Conservation (phyloP, 2,329 filamentous ascomycete species). For the Xylaria arbuscula region DNA sequence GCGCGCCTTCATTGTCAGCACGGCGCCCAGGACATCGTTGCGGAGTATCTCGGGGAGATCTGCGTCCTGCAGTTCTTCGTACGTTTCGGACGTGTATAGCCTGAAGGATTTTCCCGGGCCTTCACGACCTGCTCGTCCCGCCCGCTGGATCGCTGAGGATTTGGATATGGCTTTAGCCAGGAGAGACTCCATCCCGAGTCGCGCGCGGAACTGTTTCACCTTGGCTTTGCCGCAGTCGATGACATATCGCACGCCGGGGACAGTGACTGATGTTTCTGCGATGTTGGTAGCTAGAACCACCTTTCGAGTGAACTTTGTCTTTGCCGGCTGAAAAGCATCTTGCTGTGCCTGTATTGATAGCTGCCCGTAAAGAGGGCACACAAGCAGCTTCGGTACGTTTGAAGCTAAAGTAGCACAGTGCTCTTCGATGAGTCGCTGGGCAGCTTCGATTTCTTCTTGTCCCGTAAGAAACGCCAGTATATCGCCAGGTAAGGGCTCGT, state of each 20-base stretch:
- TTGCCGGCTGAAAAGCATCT: slow-evolving; percentile 81
- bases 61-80: slow-evolving; percentile 74
- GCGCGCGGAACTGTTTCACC: slow-evolving; percentile 87
- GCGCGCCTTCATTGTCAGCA: slow-evolving; percentile 93
- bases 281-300: slow-evolving; percentile 96
- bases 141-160: slow-evolving; percentile 90
- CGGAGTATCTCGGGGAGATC: slow-evolving; percentile 91
- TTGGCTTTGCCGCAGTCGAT: slow-evolving; percentile 95
- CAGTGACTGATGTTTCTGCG: slow-evolving; percentile 97
- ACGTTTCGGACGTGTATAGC: slow-evolving; percentile 85
- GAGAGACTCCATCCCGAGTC: slow-evolving; percentile 88
- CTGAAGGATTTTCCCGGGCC: slow-evolving; percentile 89
- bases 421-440: slow-evolving; percentile 84
- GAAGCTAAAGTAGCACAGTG: slow-evolving; percentile 78
- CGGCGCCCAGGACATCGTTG: slow-evolving; percentile 85
- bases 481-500: slow-evolving; percentile 92
- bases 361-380: slow-evolving; percentile 89
- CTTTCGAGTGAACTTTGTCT: slow-evolving; percentile 80
- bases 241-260: slow-evolving; percentile 90
- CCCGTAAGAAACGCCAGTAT: slow-evolving; percentile 92
- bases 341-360: slow-evolving; percentile 89
- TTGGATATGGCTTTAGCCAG: slow-evolving; percentile 91
- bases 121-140: slow-evolving; percentile 93
- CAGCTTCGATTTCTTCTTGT: slow-evolving; percentile 88
- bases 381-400: slow-evolving; percentile 76